Percentiles rank a stretch among this genome's conserved stretches.
Evolutionary conservation across 73 alveolate species (phyloP).

Genomic region (Tetrahymena thermophila): DNA sequence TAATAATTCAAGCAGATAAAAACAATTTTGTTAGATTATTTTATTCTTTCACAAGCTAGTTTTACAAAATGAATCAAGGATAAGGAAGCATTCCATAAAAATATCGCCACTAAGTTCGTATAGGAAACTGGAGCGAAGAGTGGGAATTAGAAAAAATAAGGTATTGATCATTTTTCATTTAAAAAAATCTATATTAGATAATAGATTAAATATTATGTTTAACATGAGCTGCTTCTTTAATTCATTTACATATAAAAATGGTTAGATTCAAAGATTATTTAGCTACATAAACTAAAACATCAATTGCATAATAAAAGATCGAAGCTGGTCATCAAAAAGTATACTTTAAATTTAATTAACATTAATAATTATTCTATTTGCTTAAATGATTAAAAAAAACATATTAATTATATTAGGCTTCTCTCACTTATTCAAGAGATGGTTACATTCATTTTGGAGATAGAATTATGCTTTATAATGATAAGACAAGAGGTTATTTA

Average conservation of each 20-base stretch:
- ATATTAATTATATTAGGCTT: background rate
- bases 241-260: background rate
- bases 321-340: background rate
- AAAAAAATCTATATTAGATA: background rate
- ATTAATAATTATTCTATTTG: too few species aligned
- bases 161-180: background rate
- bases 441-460: constrained; percentile 4
- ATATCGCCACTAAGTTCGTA: constrained; percentile 22
- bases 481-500: constrained; percentile 21
- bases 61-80: background rate
- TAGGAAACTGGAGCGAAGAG: constrained; percentile 46
- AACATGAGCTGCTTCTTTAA: too few species aligned
- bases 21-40: background rate
- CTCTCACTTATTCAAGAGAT: constrained; percentile 21
- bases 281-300: background rate
- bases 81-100: constrained; percentile 6
- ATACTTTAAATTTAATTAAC: background rate
- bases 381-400: background rate
- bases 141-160: constrained; percentile 42
- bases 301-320: background rate
- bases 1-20: background rate
- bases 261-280: background rate
- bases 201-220: background rate
- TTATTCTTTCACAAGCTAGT: background rate
- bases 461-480: constrained; percentile 6